Conservation (phyloP, 169 alveolate genomes). For the Amoebophrya sp. region DNA sequence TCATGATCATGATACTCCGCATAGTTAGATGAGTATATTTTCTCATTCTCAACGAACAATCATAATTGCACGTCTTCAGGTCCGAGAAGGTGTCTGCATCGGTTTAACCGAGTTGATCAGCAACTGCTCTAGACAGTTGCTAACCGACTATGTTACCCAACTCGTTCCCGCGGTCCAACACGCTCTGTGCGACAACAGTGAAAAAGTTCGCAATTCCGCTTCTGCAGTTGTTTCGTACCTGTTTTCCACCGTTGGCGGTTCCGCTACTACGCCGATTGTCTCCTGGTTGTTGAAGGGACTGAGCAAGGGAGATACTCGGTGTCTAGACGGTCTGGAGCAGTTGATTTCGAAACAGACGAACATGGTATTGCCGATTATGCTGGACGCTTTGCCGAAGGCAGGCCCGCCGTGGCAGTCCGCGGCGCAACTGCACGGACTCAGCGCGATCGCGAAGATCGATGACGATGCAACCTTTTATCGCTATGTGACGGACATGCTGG, state of each 20-base stretch:
- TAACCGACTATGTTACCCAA: slow-evolving; percentile 39
- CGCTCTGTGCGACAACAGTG: slow-evolving; percentile 32
- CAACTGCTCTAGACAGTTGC: slow-evolving; percentile 43
- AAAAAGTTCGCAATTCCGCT: background rate
- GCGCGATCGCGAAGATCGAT: background rate
- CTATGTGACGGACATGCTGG: background rate
- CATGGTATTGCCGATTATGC: background rate
- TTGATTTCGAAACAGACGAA: background rate
- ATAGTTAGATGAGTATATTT: no score
- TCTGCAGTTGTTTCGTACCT: slow-evolving; percentile 34
- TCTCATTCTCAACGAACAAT: no score
- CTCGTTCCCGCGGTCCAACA: slow-evolving; percentile 43
- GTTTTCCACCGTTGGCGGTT: slow-evolving; percentile 36
- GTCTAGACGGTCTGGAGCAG: slow-evolving; percentile 22
- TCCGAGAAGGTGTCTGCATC: slow-evolving; percentile 53
- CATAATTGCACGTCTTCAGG: slow-evolving; percentile 36
- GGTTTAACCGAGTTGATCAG: slow-evolving; percentile 52
- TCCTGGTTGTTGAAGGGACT: slow-evolving; percentile 30
- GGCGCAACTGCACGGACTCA: background rate
- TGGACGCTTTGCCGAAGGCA: background rate
- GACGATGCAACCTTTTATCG: background rate
- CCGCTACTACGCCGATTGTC: slow-evolving; percentile 43
- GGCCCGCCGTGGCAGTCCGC: slow-evolving; percentile 7
- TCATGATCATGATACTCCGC: no score
- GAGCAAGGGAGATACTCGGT: background rate